A percentile compares a stretch with the other conserved stretches of the same genome.
phyloP scores from a whole-genome alignment of 371 early-diverging fungal species.

The Rhizopus arrhizus region DNA sequence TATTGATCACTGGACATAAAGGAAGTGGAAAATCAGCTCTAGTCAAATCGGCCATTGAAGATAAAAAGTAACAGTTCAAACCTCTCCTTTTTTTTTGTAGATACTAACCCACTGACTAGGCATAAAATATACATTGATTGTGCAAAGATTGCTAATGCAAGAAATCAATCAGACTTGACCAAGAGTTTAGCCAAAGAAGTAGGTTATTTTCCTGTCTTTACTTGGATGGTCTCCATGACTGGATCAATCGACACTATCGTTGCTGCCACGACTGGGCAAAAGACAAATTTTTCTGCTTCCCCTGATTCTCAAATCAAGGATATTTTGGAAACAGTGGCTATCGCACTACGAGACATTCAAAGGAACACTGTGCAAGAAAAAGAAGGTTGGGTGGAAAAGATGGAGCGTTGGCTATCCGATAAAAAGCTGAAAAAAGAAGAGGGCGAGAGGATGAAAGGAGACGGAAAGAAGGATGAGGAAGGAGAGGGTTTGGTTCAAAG shows the following conservation, averaged over 20 bases:
- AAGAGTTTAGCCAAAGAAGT: conserved; percentile 70
- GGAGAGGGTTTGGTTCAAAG: conserved; percentile 24
- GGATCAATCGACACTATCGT: conserved; percentile 78
- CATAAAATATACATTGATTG: conserved; percentile 80
- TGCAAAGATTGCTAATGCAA: conserved; percentile 72
- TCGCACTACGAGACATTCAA: conserved; percentile 53
- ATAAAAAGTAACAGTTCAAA: conserved; percentile 40
- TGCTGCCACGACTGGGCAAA: conserved; percentile 85
- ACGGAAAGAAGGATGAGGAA: conserved; percentile 19
- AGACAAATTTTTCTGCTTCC: conserved; percentile 68
- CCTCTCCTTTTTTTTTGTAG: no score
- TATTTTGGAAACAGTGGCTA: conserved; percentile 61
- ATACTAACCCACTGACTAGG: conserved; percentile 16
- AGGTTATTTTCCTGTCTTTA: conserved; percentile 85
- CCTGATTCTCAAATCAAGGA: conserved; percentile 65
- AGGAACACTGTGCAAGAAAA: conserved; percentile 18
- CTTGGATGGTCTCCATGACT: conserved; percentile 70
- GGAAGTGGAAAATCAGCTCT: conserved; percentile 65
- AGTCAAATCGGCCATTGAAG: conserved; percentile 56
- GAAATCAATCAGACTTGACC: conserved; percentile 72
- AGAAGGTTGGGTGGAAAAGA: conserved; percentile 1
- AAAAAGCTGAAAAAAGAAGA: conserved; percentile 1
- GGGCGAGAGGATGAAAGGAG: conserved; percentile 14
- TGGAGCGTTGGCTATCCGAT: conserved; percentile 7
- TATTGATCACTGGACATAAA: conserved; percentile 61